Evolutionary conservation across 78 protist species (phyloP), one percentile per base, ranked within the genome.

Genomic region (Emiliania huxleyi): DNA sequence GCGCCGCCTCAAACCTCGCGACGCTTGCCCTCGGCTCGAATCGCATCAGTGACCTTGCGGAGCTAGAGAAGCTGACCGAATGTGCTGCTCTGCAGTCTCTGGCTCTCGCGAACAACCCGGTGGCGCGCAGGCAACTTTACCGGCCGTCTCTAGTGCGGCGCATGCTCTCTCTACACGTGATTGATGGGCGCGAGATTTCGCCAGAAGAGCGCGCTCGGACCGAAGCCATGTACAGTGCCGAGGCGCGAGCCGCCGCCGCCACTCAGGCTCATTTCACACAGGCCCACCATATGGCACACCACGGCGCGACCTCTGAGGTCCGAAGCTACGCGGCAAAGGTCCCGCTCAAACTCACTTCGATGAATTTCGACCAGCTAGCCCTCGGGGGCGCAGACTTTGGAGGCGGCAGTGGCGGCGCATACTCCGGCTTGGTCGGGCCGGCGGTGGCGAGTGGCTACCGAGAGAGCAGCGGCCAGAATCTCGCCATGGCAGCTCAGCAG

Each of bases 201-300:
- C 38, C 22, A n/a, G 96, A 95, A 3, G 96, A 95, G 81, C 87
- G 95, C 26, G 95, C 91, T 48, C 45, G 93, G 2, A 87, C 88
- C 38, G 95, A 94, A 12, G 2, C 71, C 45, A 2, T 73, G 38
- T 42, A 79, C 69, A 69, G n/a, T 26, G 75, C 37, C 75, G 33
- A 69, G 23, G 75, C 33, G 38, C 23, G 18, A 26, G 29, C 62
- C 8, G n/a, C n/a, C n/a, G n/a, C n/a, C n/a, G n/a, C n/a, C n/a
- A n/a, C n/a, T n/a, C n/a, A n/a, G n/a, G n/a, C n/a, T n/a, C n/a
- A n/a, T n/a, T n/a, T n/a, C n/a, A n/a, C n/a, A n/a, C n/a, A n/a
- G n/a, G n/a, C n/a, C n/a, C n/a, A n/a, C n/a, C n/a, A n/a, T n/a
- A n/a, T n/a, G n/a, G n/a, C n/a, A n/a, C n/a, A n/a, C n/a, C n/a